Conservation (phyloP, 176 grass and related monocot genomes). For the Eleusine indica region DNA sequence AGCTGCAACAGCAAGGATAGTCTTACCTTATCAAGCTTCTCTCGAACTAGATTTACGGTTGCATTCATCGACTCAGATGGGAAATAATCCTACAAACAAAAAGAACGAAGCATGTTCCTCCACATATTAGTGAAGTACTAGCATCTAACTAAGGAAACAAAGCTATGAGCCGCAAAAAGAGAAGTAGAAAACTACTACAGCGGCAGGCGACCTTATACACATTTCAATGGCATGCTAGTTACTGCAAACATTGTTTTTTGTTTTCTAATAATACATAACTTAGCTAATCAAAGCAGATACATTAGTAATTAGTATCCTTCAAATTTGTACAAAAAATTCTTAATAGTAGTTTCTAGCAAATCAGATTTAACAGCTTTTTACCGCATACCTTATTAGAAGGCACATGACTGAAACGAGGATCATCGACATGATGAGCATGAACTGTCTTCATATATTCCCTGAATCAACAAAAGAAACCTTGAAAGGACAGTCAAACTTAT, state of each 20-base stretch:
- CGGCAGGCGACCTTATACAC: background rate
- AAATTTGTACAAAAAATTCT: background rate
- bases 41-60: conserved; percentile 71
- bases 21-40: conserved; percentile 78
- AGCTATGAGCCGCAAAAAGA: background rate
- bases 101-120: background rate
- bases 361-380: conserved; percentile 9
- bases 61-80: conserved; percentile 76
- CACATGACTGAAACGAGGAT: conserved; percentile 64
- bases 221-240: background rate
- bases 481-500: background rate
- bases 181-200: background rate
- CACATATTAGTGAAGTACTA: background rate
- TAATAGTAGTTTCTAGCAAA: background rate
- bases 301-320: background rate
- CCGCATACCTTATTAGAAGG: conserved; percentile 76
- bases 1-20: background rate
- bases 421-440: conserved; percentile 38
- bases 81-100: conserved; percentile 80
- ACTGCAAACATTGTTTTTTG: background rate
- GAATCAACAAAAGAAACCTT: conserved; percentile 24
- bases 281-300: conserved; percentile 17
- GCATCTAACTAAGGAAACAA: background rate
- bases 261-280: conserved; percentile 7
- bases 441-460: conserved; percentile 56